Percentiles rank a stretch among this genome's conserved stretches.
phyloP scores from a whole-genome alignment of 306 rosid species.

The Casuarina cunninghamiana region DNA sequence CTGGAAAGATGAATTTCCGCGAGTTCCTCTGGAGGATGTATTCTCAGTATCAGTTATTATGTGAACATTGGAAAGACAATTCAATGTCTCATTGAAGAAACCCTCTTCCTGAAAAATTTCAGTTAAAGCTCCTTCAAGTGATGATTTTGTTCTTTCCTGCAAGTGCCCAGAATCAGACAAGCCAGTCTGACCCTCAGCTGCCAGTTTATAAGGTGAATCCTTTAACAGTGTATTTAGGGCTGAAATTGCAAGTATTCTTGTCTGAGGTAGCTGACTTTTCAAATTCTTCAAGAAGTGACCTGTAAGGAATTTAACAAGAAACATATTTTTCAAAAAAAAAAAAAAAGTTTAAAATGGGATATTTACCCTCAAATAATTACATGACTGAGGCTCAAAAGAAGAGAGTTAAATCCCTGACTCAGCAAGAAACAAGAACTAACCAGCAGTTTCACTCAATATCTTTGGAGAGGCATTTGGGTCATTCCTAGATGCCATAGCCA shows the following conservation, averaged over 20 bases:
- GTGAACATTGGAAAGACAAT: slow-evolving; percentile 95
- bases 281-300: slow-evolving; percentile 93
- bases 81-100: slow-evolving; percentile 83
- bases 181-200: slow-evolving; percentile 47
- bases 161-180: slow-evolving; percentile 40
- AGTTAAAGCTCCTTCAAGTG: slow-evolving; percentile 84
- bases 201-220: slow-evolving; percentile 90
- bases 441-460: slow-evolving; percentile 91
- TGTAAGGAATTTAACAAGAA: slow-evolving; percentile 35
- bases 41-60: slow-evolving; percentile 74
- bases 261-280: slow-evolving; percentile 98
- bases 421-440: slow-evolving; percentile 42
- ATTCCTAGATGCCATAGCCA: slow-evolving; percentile 89
- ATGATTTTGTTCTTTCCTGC: slow-evolving; percentile 62
- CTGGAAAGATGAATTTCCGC: slow-evolving; percentile 82
- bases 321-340: slow-evolving; percentile 10
- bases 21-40: slow-evolving; percentile 72
- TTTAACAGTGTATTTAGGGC: slow-evolving; percentile 87
- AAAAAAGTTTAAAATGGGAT: neutral
- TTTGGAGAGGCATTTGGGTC: slow-evolving; percentile 76
- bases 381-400: slow-evolving; percentile 12
- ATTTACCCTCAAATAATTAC: neutral
- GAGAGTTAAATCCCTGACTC: slow-evolving; percentile 12
- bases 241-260: slow-evolving; percentile 95
- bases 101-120: slow-evolving; percentile 92